Base-by-base conservation (phyloP, 176 grass and related monocot genomes). In the Calamus simplicifolius region DNA sequence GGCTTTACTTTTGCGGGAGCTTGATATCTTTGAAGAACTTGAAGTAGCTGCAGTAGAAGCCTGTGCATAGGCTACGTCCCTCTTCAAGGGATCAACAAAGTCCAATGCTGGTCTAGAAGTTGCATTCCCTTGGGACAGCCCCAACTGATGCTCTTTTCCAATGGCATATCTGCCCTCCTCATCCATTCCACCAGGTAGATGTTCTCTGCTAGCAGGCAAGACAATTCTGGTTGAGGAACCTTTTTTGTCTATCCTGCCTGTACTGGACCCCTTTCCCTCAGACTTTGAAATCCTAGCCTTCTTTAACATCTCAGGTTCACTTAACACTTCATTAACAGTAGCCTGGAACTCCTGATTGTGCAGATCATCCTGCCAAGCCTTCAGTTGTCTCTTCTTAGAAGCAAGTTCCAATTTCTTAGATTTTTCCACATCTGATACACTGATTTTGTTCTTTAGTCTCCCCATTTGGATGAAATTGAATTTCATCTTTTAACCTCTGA, bases 1-100 rank as follows among this genome's bases (percentile, higher is more conserved):
- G 60, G 50, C 63, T 85, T 78, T 89, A 79, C 51, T 81, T 79
- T 79, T 89, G 52, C 49, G 71, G 62, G 74, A 81, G 58, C 75
- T 54, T 51, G 81, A 81, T 51, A 81, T 58, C 71, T 81, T 89
- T 60, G 77, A 79, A 69, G 86, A 81, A 81, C 81, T 85, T 7
- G 78, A 89, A 64, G 78, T 75, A 30, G 71, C 58, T 69, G 73
- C 77, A 48, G 54, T 25, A 61, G 67, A 72, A 65, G 58, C 30
- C 50, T 77, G 85, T 61, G 56, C 28, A 77, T 61, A 52, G 61
- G 27, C 54, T 16, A 43, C 52, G 48, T 75, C 73, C 66, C 31
- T 74, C 73, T 53, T 77, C 8, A 50, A 59, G 52, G 73, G 68
- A 55, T 70, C 75, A 66, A 61, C 60, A 62, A 69, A 80, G 25